Evolutionary conservation across 164 flowering plant species (phyloP), one percentile per base, ranked within the genome.

Genomic region (Berberis thunbergii): DNA sequence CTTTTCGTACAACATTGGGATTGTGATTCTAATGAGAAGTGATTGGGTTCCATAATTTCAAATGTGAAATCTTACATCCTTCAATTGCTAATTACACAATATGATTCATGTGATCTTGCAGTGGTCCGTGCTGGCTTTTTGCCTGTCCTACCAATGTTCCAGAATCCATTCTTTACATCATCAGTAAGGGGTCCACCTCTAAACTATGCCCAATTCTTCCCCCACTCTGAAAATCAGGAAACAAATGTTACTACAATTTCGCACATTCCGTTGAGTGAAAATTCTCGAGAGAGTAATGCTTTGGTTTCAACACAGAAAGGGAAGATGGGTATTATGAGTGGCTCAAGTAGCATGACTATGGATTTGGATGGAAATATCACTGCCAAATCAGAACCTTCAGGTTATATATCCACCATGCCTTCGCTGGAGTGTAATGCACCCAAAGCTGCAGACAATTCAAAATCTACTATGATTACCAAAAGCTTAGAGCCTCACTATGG

Each of bases 71-170:
- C 39, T 65, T 10, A 10, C 60, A 43, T 7, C 3, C 11, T 40
- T 43, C n/a, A 39, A 3, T 56, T 26, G 38, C 63, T 39, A 6
- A 39, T 2, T 72, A 46, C 45, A 10, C 7, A 26, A 43, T 53
- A 13, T 48, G 9, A 41, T 26, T 67, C 13, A 11, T 73, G 41
- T 48, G 38, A 60, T 43, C 10, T 57, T 67, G 64, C 68, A 75
- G 77, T 68, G 57, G 52, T 67, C 38, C 71, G 50, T 40, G 3
- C 60, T 50, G 53, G 64, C 55, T 67, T 63, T 60, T 50, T 64
- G 40, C 67, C 77, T 55, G 48, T 65, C 42, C 70, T 55, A 68
- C 63, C 72, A 48, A 42, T 70, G 41, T 58, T 64, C 57, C 74
- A 68, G 65, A 69, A 54, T 49, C 69, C 61, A 8, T 59, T 49